Conservation (phyloP, 1,139 yeast genomes). For the Geotrichum armillariae region DNA sequence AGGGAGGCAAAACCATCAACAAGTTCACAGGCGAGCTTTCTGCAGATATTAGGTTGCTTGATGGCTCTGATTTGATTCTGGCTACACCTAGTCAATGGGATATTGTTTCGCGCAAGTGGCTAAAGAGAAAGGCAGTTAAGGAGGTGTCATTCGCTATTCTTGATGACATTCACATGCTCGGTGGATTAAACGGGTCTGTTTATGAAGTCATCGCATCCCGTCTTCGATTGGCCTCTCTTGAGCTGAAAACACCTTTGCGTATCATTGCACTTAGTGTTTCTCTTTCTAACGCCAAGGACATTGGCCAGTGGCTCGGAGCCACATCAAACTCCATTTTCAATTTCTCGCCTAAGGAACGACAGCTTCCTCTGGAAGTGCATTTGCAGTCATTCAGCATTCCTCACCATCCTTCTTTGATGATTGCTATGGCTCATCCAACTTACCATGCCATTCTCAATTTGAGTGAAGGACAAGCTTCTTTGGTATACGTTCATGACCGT, state of each 20-base stretch:
- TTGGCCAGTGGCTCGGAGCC: constrained; percentile 87
- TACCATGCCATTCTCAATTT: constrained; percentile 38
- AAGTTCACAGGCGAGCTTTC: constrained; percentile 64
- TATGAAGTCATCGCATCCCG: constrained; percentile 75
- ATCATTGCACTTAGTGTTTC: constrained; percentile 69
- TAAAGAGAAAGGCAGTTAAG: constrained; percentile 57
- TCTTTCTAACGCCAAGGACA: constrained; percentile 69
- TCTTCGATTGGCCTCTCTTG: constrained; percentile 66
- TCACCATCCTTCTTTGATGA: constrained; percentile 52
- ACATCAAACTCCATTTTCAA: constrained; percentile 59
- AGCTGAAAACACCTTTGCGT: constrained; percentile 53
- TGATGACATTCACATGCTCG: constrained; percentile 75
- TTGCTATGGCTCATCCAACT: constrained; percentile 53
- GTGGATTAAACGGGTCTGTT: constrained; percentile 53
- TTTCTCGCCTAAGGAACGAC: constrained; percentile 64
- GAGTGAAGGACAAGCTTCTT: constrained; percentile 40
- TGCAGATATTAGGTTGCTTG: constrained; percentile 55
- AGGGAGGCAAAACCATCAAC: constrained; percentile 44
- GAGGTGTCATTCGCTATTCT: constrained; percentile 65
- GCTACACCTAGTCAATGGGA: constrained; percentile 83
- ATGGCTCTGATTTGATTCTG: constrained; percentile 63
- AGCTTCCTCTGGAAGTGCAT: constrained; percentile 57
- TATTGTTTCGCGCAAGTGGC: constrained; percentile 75
- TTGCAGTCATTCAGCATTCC: constrained; percentile 51
- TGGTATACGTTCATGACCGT: constrained; percentile 61